phyloP scores from a whole-genome alignment of 202 grass and related monocot genomes.

The Digitaria exilis region DNA sequence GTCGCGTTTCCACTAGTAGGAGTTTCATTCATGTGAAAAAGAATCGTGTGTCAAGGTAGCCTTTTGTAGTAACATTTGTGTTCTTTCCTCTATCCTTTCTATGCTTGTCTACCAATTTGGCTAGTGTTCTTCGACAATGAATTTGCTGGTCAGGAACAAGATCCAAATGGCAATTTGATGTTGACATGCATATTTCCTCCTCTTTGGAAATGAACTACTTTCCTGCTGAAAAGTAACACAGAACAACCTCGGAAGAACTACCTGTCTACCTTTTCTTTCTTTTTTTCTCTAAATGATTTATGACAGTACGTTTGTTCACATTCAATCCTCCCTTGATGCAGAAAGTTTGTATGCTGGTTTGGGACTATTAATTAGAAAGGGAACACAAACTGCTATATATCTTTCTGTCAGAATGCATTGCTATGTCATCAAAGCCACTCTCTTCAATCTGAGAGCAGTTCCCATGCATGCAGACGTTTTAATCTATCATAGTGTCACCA shows the following conservation, averaged over 20 bases:
- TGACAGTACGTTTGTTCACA: not conserved
- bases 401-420: slow-evolving; percentile 24
- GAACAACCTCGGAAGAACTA: not conserved
- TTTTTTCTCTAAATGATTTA: not conserved
- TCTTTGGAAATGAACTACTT: not conserved
- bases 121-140: not conserved
- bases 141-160: not conserved
- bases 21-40: slow-evolving; percentile 1
- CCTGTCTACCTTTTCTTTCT: too few species aligned
- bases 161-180: slow-evolving; percentile 2
- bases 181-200: not conserved
- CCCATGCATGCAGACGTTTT: slow-evolving; percentile 12
- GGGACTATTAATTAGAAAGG: not conserved
- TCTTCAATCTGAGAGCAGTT: slow-evolving; percentile 4
- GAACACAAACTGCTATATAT: not conserved
- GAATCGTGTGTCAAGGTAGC: not conserved
- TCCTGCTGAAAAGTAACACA: not conserved
- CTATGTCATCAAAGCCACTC: slow-evolving; percentile 1
- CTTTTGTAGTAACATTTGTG: not conserved
- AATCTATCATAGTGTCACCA: not conserved
- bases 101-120: not conserved
- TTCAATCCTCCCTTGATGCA: not conserved
- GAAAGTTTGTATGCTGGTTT: not conserved
- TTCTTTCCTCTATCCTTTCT: slow-evolving; percentile 1
- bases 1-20: not conserved